Evolutionary conservation across 495 filamentous ascomycete genomes (phyloP), one percentile per base, ranked within the genome.

Genomic region (Penicillium fimorum): DNA sequence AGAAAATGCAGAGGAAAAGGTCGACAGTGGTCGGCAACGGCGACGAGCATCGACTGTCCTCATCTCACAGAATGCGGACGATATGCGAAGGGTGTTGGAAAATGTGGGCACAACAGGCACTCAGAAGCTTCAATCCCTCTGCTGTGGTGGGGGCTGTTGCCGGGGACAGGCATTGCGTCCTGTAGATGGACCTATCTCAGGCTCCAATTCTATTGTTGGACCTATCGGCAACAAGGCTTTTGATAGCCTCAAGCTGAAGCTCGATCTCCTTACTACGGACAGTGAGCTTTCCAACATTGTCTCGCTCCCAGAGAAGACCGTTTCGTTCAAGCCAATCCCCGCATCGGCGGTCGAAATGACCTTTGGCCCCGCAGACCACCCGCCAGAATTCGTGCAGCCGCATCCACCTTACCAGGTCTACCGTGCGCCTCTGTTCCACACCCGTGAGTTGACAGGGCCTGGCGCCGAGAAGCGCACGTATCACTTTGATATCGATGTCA

Each of bases 381-480:
- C 94, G 15, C 94, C 94, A 3, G 81, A 79, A 40, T 98, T 91
- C 67, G 92, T 97, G 49, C 89, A 94, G 60, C 94, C 94, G n/a
- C 94, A 98, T 66, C 90, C 89, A 37, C 94, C 94, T 1, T 91
- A 96, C 69, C 80, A 91, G 50, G 92, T 98, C 46, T 94, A 87
- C 71, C 87, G 91, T 9, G 92, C 92, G 22, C 89, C 84, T 56
- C 81, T 98, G 41, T 84, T 88, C 68, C 83, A 83, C 63, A 84
- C 91, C 1, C 87, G 94, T 27, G 91, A 96, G 70, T 73, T 98
- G 55, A 98, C 94, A 1, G 86, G 84, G 58, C 75, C 79, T n/a
- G 92, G 92, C n/a, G 94, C 94, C 11, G 88, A 93, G 76, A 97
- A 97, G 80, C 80, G 92, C 42, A 98, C 94, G 0, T 96, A 91